phyloP scores from a whole-genome alignment of 2,329 filamentous ascomycete species.

The Arthrobotrys sphaeroides region DNA sequence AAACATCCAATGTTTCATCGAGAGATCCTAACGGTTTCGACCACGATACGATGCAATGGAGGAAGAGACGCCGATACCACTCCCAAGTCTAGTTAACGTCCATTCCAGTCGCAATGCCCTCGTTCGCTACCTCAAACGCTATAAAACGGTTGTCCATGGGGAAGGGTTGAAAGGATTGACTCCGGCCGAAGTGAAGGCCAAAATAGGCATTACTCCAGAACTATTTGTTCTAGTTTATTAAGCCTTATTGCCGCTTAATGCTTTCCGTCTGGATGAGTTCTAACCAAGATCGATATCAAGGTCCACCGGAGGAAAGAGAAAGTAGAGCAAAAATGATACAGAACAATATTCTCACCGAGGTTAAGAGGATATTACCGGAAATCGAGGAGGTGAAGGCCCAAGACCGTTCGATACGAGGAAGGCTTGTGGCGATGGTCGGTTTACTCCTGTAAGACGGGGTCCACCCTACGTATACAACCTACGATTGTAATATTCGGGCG shows the following conservation, averaged over 20 bases:
- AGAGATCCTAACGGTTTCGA: neutral
- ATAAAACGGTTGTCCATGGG: conserved; percentile 11
- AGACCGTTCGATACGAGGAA: neutral
- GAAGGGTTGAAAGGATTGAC: conserved; percentile 18
- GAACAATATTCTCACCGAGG: neutral
- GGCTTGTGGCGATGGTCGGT: neutral
- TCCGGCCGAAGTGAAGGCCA: conserved; percentile 7
- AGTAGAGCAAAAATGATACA: conserved; percentile 3
- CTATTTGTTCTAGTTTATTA: too few species aligned
- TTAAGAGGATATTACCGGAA: neutral
- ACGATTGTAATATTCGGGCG: neutral
- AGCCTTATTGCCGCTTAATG: too few species aligned
- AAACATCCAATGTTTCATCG: neutral
- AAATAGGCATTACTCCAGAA: conserved; percentile 9
- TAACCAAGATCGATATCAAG: neutral
- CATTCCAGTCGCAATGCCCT: conserved; percentile 12
- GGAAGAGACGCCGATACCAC: neutral
- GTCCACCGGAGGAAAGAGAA: conserved; percentile 10
- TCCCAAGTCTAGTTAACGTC: neutral
- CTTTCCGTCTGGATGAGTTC: neutral
- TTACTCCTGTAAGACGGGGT: conserved; percentile 20
- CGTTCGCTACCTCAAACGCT: conserved; percentile 12
- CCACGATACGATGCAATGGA: neutral
- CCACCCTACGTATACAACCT: neutral
- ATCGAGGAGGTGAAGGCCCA: neutral